These are phyloP conservation scores for Ziziphus jujuba DNA, from an alignment of 306 rosid genomes.

Conservation along the genomic window DNA sequence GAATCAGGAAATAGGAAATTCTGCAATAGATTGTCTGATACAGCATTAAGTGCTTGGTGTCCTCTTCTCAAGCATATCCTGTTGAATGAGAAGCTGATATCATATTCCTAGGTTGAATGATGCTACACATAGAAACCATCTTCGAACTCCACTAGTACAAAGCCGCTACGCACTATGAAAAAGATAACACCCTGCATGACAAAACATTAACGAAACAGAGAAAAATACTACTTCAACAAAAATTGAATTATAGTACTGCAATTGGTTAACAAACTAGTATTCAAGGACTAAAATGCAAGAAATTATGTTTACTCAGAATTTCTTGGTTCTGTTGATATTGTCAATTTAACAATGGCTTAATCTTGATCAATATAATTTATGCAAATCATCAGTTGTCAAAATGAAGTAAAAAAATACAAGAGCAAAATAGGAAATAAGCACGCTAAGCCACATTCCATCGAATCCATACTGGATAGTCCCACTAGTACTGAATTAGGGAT, in stretches of 20 bases:
- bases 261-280: too few relatives aligned
- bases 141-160: constrained; percentile 28
- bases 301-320: too few relatives aligned
- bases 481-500: too few relatives aligned
- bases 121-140: constrained; percentile 18
- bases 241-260: not conserved
- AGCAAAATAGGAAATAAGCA: too few relatives aligned
- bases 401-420: too few relatives aligned
- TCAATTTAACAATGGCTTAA: too few relatives aligned
- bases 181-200: constrained; percentile 28
- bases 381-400: too few relatives aligned
- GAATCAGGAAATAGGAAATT: constrained; percentile 34
- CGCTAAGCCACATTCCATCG: too few relatives aligned
- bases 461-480: too few relatives aligned
- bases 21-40: constrained; percentile 24
- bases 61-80: constrained; percentile 39
- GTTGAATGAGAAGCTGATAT: constrained; percentile 40
- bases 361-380: too few relatives aligned
- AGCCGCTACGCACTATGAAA: not conserved
- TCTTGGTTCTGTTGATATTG: too few relatives aligned
- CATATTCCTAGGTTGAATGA: constrained; percentile 12
- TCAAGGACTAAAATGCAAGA: too few relatives aligned
- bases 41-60: constrained; percentile 30
- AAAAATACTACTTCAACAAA: not conserved
- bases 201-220: not conserved